These are phyloP conservation scores for Oidiodendron maius DNA, from an alignment of 495 filamentous ascomycete species.

Conservation along the genomic window DNA sequence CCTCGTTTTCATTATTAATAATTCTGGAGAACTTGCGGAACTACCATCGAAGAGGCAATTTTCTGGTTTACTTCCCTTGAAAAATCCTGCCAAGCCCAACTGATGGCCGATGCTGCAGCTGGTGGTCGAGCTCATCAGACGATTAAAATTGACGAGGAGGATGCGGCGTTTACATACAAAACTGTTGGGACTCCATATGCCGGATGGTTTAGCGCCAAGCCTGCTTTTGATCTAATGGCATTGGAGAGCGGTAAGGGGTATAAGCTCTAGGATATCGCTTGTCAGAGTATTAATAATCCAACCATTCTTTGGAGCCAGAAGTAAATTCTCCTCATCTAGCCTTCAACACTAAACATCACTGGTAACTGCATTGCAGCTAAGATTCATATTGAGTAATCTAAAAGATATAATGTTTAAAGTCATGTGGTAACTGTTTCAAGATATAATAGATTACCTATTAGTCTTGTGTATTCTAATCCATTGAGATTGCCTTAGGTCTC, in stretches of 20 bases:
- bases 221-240: slow-evolving; percentile 53
- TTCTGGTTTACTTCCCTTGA: slow-evolving; percentile 71
- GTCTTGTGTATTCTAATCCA: too few species aligned
- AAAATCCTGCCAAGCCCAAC: slow-evolving; percentile 63
- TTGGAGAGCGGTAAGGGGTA: neutral
- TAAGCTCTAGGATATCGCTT: neutral
- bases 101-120: slow-evolving; percentile 68
- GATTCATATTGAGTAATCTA: too few species aligned
- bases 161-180: slow-evolving; percentile 60
- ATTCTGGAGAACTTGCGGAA: too few species aligned
- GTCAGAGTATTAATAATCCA: neutral
- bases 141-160: slow-evolving; percentile 57
- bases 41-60: slow-evolving; percentile 50
- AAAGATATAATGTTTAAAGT: too few species aligned
- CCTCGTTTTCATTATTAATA: slow-evolving; percentile 32
- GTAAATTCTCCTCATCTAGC: too few species aligned
- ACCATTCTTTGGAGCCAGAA: too few species aligned
- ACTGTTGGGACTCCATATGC: slow-evolving; percentile 49
- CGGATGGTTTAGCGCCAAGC: slow-evolving; percentile 64
- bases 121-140: slow-evolving; percentile 53
- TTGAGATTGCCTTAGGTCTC: too few species aligned
- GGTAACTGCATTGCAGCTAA: too few species aligned
- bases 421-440: too few species aligned
- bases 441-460: too few species aligned
- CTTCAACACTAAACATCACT: too few species aligned